Conservation (phyloP, 192 early-diverging fungal species). For the Coemansia javaensis region DNA sequence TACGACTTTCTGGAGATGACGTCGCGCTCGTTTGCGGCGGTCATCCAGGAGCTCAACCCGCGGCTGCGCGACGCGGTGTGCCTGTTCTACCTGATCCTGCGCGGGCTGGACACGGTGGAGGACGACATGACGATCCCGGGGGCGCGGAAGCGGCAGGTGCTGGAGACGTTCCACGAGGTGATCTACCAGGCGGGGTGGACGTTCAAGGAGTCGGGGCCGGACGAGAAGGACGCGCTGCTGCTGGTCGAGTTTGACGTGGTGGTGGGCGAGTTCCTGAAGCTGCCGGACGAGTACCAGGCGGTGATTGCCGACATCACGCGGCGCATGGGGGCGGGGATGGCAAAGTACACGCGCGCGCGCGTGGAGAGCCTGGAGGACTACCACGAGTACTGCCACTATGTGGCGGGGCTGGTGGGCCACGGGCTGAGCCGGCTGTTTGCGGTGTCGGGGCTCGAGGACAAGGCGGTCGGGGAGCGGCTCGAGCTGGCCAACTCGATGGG, state of each 20-base stretch:
- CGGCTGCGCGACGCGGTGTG: slow-evolving; percentile 80
- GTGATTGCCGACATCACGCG: slow-evolving; percentile 89
- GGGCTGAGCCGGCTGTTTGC: slow-evolving; percentile 90
- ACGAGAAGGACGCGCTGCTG: slow-evolving; percentile 91
- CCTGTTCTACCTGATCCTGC: slow-evolving; percentile 92
- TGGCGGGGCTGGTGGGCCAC: slow-evolving; percentile 92
- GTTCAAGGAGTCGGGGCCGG: slow-evolving; percentile 77
- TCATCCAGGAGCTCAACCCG: slow-evolving; percentile 84
- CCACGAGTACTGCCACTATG: slow-evolving; percentile 97
- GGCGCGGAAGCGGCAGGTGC: slow-evolving; percentile 67
- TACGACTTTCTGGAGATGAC: slow-evolving; percentile 92
- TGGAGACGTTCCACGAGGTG: slow-evolving; percentile 76
- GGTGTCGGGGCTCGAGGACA: slow-evolving; percentile 75
- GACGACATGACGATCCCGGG: slow-evolving; percentile 93
- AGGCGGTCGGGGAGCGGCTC: slow-evolving; percentile 45
- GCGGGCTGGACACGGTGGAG: slow-evolving; percentile 95
- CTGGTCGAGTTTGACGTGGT: slow-evolving; percentile 87
- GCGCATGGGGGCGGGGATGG: slow-evolving; percentile 95
- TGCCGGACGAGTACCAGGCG: slow-evolving; percentile 67
- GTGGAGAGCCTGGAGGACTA: slow-evolving; percentile 81
- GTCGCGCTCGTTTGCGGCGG: slow-evolving; percentile 92
- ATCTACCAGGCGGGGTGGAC: slow-evolving; percentile 76
- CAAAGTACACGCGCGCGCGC: slow-evolving; percentile 67
- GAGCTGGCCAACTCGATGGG: slow-evolving; percentile 90
- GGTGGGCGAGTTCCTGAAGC: slow-evolving; percentile 78